Conservation (phyloP, 768 basidiomycete species). For the Coprinellus micaceus region DNA sequence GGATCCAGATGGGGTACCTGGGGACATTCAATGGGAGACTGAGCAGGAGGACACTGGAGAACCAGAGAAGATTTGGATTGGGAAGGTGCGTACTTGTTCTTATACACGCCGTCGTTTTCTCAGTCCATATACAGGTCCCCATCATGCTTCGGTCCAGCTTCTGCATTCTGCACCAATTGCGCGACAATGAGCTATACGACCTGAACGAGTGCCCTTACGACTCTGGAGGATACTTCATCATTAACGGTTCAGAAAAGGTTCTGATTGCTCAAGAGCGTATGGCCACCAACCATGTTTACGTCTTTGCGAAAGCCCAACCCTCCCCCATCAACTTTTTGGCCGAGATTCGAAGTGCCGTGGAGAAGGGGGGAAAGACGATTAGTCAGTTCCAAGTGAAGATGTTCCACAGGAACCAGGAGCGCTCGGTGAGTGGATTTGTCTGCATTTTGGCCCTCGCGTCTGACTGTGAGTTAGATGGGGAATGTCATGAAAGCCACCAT, state of each 20-base stretch:
- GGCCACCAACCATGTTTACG: slow-evolving; percentile 99
- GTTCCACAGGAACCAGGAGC: slow-evolving; percentile 87
- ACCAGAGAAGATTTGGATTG: slow-evolving; percentile 87
- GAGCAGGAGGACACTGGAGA: slow-evolving; percentile 70
- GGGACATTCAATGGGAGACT: slow-evolving; percentile 74
- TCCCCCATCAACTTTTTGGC: slow-evolving; percentile 94
- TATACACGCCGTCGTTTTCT: background rate
- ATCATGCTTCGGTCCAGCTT: slow-evolving; percentile 97
- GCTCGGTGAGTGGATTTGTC: slow-evolving; percentile 57
- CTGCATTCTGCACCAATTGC: slow-evolving; percentile 81
- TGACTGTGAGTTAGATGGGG: slow-evolving; percentile 52
- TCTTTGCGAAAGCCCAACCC: slow-evolving; percentile 96
- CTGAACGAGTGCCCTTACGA: slow-evolving; percentile 98
- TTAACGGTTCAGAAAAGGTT: slow-evolving; percentile 99
- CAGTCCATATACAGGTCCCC: slow-evolving; percentile 61
- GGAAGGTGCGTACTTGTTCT: slow-evolving; percentile 58
- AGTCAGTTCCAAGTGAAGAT: slow-evolving; percentile 98
- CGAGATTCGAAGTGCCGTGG: slow-evolving; percentile 95
- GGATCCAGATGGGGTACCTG: slow-evolving; percentile 75
- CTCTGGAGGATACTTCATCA: slow-evolving; percentile 98
- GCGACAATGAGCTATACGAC: slow-evolving; percentile 80
- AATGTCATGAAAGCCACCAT: slow-evolving; percentile 96
- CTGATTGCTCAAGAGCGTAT: slow-evolving; percentile 98
- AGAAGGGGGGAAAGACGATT: slow-evolving; percentile 97
- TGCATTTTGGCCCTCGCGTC: slow-evolving; percentile 2